These are phyloP conservation scores for Coniochaeta ligniaria DNA, from an alignment of 2,329 filamentous ascomycete species.

Conservation along the genomic window DNA sequence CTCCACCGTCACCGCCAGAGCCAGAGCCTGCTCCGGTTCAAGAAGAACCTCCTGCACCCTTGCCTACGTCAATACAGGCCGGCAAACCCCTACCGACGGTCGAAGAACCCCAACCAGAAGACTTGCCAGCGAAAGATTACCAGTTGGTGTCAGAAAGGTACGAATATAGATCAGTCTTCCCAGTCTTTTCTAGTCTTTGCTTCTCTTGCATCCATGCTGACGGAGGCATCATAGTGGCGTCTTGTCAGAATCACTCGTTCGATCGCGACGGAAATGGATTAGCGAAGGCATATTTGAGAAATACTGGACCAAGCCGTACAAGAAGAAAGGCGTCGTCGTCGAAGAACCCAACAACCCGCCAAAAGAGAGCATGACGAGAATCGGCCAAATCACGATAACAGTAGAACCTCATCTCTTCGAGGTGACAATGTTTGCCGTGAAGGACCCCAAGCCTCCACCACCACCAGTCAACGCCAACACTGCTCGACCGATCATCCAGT, in stretches of 20 bases:
- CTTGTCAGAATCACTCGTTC: constrained; percentile 62
- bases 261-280: constrained; percentile 69
- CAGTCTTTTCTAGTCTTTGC: not conserved
- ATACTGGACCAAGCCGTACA: constrained; percentile 69
- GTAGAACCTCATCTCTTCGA: constrained; percentile 77
- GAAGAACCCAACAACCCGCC: constrained; percentile 61
- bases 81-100: constrained; percentile 67
- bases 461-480: constrained; percentile 23
- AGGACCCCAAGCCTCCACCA: constrained; percentile 49
- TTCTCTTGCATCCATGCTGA: constrained; percentile 3
- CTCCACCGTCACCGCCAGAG: constrained; percentile 22
- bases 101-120: constrained; percentile 56
- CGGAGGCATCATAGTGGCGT: constrained; percentile 51
- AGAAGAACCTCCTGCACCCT: constrained; percentile 26
- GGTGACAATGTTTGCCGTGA: constrained; percentile 65
- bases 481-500: constrained; percentile 53
- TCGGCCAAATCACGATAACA: constrained; percentile 64
- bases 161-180: constrained; percentile 11
- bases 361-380: constrained; percentile 64
- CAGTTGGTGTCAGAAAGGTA: constrained; percentile 70
- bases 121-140: constrained; percentile 58
- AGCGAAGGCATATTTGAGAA: constrained; percentile 67
- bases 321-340: constrained; percentile 57
- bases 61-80: constrained; percentile 57
- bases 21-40: constrained; percentile 25